Evolutionary conservation across 139 green algal species (phyloP).

Genomic region (Zygnema circumcarinatum): DNA sequence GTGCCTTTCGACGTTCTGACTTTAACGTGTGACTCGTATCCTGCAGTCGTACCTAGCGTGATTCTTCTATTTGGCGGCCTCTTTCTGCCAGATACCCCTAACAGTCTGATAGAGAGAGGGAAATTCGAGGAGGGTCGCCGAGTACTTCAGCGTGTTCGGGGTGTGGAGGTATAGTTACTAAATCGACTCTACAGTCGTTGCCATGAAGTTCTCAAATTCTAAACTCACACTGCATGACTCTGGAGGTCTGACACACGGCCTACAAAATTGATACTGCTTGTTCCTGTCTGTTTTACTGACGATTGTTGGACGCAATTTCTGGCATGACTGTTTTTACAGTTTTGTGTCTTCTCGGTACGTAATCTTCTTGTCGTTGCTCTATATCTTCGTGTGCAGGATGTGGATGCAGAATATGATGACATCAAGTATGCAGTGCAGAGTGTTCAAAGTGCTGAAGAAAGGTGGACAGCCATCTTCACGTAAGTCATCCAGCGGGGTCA

Average conservation of each 20-base stretch:
- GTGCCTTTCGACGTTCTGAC: no score
- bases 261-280: no score
- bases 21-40: slow-evolving; percentile 64
- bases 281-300: no score
- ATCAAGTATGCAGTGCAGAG: slow-evolving; percentile 60
- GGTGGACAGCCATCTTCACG: slow-evolving; percentile 2
- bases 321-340: no score
- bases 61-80: slow-evolving; percentile 70
- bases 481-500: neutral
- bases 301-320: no score
- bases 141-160: slow-evolving; percentile 69
- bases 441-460: slow-evolving; percentile 32
- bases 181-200: no score
- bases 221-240: neutral
- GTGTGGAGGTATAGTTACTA: slow-evolving; percentile 48
- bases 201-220: neutral
- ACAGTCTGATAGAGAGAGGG: slow-evolving; percentile 77
- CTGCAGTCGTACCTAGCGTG: slow-evolving; percentile 63
- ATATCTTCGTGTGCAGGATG: neutral
- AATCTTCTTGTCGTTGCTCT: no score
- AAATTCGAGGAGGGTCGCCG: slow-evolving; percentile 55
- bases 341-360: no score
- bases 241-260: no score
- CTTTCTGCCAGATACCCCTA: slow-evolving; percentile 78
- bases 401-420: slow-evolving; percentile 61